Conservation (phyloP, 2,329 filamentous ascomycete genomes). For the Mycosphaerella arachidis region DNA sequence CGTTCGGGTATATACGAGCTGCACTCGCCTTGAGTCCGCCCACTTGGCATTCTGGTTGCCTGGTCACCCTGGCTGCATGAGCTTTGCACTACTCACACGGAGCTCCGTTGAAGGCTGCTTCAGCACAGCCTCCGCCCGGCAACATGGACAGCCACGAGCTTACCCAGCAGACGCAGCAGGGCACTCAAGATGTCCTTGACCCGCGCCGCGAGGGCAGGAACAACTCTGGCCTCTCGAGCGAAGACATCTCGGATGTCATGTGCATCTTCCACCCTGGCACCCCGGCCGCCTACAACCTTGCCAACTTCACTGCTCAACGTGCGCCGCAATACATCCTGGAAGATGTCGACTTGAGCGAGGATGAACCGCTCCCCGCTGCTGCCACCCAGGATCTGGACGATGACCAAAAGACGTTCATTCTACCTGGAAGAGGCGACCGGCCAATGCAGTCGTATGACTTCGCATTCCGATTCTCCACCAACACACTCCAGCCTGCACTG, state of each 20-base stretch:
- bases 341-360: slow-evolving; percentile 28
- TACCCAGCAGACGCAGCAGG: slow-evolving; percentile 54
- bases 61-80: not conserved
- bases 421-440: slow-evolving; percentile 20
- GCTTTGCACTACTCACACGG: not conserved
- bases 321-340: slow-evolving; percentile 60
- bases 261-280: slow-evolving; percentile 82
- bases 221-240: slow-evolving; percentile 75
- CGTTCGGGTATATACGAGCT: not conserved
- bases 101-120: not conserved
- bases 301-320: slow-evolving; percentile 51
- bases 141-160: slow-evolving; percentile 36
- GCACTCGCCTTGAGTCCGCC: not conserved
- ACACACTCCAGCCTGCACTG: slow-evolving; percentile 60
- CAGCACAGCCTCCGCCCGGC: not conserved
- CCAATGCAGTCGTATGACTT: slow-evolving; percentile 54
- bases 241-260: slow-evolving; percentile 82
- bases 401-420: slow-evolving; percentile 30
- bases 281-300: slow-evolving; percentile 64
- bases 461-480: slow-evolving; percentile 72
- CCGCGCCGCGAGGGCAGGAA: slow-evolving; percentile 73
- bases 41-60: not conserved
- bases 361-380: slow-evolving; percentile 5
- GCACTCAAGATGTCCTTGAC: slow-evolving; percentile 74
- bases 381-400: not conserved